A percentile compares a stretch with the other conserved stretches of the same genome.
Conservation (phyloP, 441 rosid species). For the Theobroma grandiflorum region DNA sequence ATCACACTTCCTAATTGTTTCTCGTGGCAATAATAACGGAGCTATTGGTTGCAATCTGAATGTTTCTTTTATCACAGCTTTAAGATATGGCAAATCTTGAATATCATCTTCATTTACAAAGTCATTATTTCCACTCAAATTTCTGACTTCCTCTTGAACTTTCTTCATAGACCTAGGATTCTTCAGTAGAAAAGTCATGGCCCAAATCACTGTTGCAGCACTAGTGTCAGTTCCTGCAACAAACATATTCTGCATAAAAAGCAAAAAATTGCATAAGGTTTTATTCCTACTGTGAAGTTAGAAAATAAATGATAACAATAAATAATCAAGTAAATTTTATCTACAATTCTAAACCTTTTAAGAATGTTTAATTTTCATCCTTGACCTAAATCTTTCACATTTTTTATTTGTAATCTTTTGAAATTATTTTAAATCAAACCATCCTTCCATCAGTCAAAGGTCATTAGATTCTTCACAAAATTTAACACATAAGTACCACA, state of each 20-base stretch:
- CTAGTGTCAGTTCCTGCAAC: constrained; percentile 9
- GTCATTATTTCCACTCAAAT: constrained; percentile 14
- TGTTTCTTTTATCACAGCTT: background rate
- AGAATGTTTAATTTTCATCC: no score
- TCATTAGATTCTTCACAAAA: no score
- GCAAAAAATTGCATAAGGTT: background rate
- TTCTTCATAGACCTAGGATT: constrained; percentile 24
- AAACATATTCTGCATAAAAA: background rate
- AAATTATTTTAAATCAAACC: no score
- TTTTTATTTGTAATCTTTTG: no score
- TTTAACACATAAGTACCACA: no score
- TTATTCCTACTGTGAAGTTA: background rate
- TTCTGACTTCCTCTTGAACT: constrained; percentile 30
- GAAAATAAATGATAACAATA: background rate
- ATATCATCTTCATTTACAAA: constrained; percentile 50
- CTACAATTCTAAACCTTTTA: no score
- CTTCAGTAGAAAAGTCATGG: constrained; percentile 18
- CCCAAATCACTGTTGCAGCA: constrained; percentile 3
- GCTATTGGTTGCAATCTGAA: no score
- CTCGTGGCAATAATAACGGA: constrained; percentile 33
- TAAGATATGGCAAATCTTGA: constrained; percentile 30
- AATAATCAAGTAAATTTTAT: background rate
- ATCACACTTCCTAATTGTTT: constrained; percentile 39
- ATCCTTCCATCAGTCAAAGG: no score
- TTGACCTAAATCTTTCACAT: no score